Evolutionary conservation across 139 green algal species (phyloP).

Genomic region (Chlamydomonas sp.): DNA sequence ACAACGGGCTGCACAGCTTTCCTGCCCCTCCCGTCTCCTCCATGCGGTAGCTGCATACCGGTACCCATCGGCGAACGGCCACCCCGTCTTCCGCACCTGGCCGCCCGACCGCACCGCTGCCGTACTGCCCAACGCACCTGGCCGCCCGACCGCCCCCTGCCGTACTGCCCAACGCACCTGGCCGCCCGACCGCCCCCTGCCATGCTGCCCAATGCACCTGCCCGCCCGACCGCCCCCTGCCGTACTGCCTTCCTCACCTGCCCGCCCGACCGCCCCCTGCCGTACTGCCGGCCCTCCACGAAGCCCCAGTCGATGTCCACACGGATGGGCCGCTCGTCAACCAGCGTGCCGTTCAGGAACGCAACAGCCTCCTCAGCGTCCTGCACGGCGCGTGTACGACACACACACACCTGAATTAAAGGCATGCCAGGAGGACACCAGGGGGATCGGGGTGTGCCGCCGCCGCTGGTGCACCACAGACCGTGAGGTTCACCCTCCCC

Average conservation of each 20-base stretch:
- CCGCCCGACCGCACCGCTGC: not conserved
- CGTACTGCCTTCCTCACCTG: slow-evolving; percentile 88
- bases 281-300: slow-evolving; percentile 96
- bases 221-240: slow-evolving; percentile 86
- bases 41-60: not conserved
- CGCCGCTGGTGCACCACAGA: not conserved
- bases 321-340: slow-evolving; percentile 94
- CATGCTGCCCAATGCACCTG: slow-evolving; percentile 87
- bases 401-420: slow-evolving; percentile 7
- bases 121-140: slow-evolving; percentile 60
- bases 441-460: not conserved
- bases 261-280: slow-evolving; percentile 86
- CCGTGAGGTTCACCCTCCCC: too few relatives aligned
- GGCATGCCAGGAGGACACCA: not conserved
- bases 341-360: slow-evolving; percentile 93
- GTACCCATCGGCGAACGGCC: not conserved
- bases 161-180: slow-evolving; percentile 89
- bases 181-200: slow-evolving; percentile 87
- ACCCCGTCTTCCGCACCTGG: too few relatives aligned
- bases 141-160: slow-evolving; percentile 85
- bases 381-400: slow-evolving; percentile 25
- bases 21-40: too few relatives aligned
- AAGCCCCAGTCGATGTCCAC: slow-evolving; percentile 99
- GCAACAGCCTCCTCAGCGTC: slow-evolving; percentile 87
- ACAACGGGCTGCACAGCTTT: too few relatives aligned